Evolutionary conservation across 2,329 filamentous ascomycete species (phyloP).

Genomic region (Microcyclosporella mali): DNA sequence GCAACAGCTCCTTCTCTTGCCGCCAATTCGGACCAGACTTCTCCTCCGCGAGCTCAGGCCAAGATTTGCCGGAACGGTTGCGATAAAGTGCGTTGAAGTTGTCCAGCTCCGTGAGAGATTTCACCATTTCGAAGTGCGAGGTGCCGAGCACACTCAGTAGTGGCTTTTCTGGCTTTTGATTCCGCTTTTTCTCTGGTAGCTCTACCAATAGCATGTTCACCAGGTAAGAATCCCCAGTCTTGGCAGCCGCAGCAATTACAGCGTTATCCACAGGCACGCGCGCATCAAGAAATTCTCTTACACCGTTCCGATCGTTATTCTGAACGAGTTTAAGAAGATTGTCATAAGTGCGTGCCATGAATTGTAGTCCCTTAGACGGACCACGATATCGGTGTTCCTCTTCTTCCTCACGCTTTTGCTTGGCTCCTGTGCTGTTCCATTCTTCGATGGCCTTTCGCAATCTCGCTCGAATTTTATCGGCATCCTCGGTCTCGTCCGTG

Average conservation of each 20-base stretch:
- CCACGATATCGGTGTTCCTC: conserved; percentile 36
- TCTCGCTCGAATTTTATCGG: conserved; percentile 58
- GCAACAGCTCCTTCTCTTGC: conserved; percentile 75
- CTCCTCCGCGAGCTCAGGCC: conserved; percentile 78
- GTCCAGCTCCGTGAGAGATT: conserved; percentile 37
- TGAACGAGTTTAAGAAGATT: conserved; percentile 44
- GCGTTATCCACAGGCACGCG: conserved; percentile 59
- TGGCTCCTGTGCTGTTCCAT: conserved; percentile 34
- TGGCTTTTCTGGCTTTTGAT: conserved; percentile 74
- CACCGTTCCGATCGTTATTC: conserved; percentile 44
- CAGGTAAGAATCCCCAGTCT: conserved; percentile 83
- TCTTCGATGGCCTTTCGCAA: conserved; percentile 41
- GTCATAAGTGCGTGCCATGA: conserved; percentile 46
- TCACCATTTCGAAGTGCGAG: conserved; percentile 75
- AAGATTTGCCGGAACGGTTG: conserved; percentile 68
- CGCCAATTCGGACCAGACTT: conserved; percentile 84
- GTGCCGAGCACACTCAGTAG: conserved; percentile 92
- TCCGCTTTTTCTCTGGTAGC: conserved; percentile 52
- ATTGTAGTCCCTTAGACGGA: conserved; percentile 38
- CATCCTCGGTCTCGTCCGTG: conserved; percentile 70
- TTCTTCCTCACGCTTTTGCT: conserved; percentile 50
- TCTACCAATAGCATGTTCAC: conserved; percentile 62
- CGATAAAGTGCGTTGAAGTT: conserved; percentile 75
- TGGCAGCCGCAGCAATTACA: conserved; percentile 82
- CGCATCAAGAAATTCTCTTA: conserved; percentile 43